These are phyloP conservation scores for Agaricales sp. DNA, from an alignment of 1,284 basidiomycete species.

Conservation along the genomic window DNA sequence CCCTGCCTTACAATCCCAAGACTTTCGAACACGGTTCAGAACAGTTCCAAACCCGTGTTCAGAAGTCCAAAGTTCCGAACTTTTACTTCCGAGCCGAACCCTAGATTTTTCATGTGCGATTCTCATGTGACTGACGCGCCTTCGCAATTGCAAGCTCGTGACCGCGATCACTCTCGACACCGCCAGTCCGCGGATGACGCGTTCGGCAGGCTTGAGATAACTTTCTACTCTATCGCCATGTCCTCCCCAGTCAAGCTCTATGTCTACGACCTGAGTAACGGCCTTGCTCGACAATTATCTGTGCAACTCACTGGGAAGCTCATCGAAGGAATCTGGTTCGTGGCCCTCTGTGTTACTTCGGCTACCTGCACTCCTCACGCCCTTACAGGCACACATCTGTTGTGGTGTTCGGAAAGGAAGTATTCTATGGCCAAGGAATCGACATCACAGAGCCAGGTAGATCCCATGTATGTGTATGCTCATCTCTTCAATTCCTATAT, in stretches of 20 bases:
- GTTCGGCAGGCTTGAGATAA: background rate
- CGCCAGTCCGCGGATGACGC: background rate
- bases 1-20: too few relatives aligned
- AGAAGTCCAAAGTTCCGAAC: too few relatives aligned
- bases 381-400: constrained; percentile 77
- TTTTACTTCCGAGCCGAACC: too few relatives aligned
- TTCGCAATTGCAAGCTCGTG: too few relatives aligned
- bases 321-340: constrained; percentile 83
- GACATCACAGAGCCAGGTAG: constrained; percentile 51
- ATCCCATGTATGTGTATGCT: constrained; percentile 57
- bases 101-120: too few relatives aligned
- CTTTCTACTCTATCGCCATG: background rate
- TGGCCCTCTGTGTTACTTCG: constrained; percentile 8
- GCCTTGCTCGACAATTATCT: constrained; percentile 71
- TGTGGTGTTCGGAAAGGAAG: constrained; percentile 77
- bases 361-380: background rate
- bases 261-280: constrained; percentile 85
- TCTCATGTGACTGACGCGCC: too few relatives aligned
- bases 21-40: too few relatives aligned
- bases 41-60: too few relatives aligned
- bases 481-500: constrained; percentile 6
- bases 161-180: too few relatives aligned
- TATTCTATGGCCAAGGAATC: constrained; percentile 88
- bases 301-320: constrained; percentile 74
- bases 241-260: constrained; percentile 59